Conservation (phyloP, 1,284 basidiomycete species). For the Leccinum subrobustum region DNA sequence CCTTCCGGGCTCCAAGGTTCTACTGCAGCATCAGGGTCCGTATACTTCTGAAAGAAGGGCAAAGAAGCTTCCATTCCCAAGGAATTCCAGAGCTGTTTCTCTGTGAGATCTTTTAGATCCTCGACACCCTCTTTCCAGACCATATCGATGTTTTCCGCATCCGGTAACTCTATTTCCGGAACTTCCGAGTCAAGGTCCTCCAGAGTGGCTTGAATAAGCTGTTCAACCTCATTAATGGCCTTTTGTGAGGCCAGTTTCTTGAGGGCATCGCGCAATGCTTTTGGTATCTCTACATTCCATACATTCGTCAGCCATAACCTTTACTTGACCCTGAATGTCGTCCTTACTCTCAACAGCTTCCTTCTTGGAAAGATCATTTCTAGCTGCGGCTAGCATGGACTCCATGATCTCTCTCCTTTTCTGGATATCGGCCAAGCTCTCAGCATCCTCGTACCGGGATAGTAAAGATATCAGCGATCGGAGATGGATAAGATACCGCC, state of each 20-base stretch:
- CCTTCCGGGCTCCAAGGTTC: constrained; percentile 9
- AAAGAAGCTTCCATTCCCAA: not conserved
- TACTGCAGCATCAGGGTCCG: not conserved
- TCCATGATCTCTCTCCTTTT: not conserved
- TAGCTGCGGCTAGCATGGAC: not conserved
- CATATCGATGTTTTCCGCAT: not conserved
- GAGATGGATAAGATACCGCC: not conserved
- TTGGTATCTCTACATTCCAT: not conserved
- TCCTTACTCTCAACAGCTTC: not conserved
- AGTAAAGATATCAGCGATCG: not conserved
- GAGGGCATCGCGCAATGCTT: not conserved
- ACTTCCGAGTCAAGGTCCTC: not conserved
- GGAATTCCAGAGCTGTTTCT: not conserved
- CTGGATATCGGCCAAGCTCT: not conserved
- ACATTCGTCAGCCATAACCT: not conserved
- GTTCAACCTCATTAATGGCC: not conserved
- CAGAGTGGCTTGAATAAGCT: not conserved
- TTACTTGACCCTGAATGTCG: not conserved
- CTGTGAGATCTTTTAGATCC: not conserved
- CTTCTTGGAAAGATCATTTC: not conserved
- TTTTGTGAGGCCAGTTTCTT: not conserved
- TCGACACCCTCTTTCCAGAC: not conserved
- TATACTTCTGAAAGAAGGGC: constrained; percentile 9
- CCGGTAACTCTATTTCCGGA: not conserved
- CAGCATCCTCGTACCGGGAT: not conserved